Conservation (phyloP, 139 green algal species). For the Chlorella vulgaris region DNA sequence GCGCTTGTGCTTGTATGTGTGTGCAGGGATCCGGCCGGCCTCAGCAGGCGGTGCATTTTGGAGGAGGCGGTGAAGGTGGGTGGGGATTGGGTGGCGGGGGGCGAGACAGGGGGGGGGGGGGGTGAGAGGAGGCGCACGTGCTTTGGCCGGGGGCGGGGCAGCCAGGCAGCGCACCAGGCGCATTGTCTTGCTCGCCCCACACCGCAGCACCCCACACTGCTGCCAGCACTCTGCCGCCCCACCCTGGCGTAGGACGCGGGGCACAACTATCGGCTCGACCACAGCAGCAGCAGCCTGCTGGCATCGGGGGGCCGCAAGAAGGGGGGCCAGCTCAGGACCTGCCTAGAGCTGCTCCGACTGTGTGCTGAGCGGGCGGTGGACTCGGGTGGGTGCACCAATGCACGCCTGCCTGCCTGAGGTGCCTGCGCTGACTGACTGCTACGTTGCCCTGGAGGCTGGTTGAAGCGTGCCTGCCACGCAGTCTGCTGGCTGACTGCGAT, state of each 20-base stretch:
- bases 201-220: too few relatives aligned
- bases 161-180: neutral
- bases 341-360: constrained; percentile 3
- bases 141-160: neutral
- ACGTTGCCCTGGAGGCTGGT: too few relatives aligned
- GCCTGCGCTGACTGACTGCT: neutral
- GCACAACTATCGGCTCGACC: constrained; percentile 20
- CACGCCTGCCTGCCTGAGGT: neutral
- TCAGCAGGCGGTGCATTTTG: constrained; percentile 30
- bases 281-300: neutral
- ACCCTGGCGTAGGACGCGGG: neutral
- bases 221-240: neutral
- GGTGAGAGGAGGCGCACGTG: neutral
- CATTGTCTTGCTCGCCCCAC: neutral
- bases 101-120: neutral
- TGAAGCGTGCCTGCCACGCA: too few relatives aligned
- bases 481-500: too few relatives aligned
- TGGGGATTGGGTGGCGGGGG: neutral
- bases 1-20: neutral
- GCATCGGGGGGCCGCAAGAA: neutral
- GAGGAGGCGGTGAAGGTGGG: constrained; percentile 21
- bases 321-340: constrained; percentile 8
- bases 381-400: constrained; percentile 13
- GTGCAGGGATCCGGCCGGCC: constrained; percentile 20
- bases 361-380: constrained; percentile 8